A percentile compares a stretch with the other conserved stretches of the same genome.
Conservation (phyloP, 2,329 filamentous ascomycete species). For the Neofusicoccum umdonicola region DNA sequence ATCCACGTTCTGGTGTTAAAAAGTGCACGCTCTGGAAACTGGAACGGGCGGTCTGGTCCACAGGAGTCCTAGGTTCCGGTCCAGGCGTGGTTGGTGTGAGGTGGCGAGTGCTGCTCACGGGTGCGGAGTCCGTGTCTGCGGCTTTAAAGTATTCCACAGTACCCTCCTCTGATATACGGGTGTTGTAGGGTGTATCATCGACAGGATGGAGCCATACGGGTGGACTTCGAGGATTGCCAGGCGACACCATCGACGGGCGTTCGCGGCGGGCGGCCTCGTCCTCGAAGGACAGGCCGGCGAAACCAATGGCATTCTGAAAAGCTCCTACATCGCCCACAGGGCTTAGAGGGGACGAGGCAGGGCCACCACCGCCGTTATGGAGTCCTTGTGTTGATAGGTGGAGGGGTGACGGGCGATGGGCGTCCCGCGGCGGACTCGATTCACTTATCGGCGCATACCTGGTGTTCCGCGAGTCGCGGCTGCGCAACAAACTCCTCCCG, state of each 20-base stretch:
- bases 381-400: constrained; percentile 33
- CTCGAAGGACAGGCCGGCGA: constrained; percentile 47
- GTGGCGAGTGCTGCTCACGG: constrained; percentile 56
- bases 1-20: constrained; percentile 40
- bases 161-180: constrained; percentile 34
- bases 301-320: constrained; percentile 50
- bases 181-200: constrained; percentile 28
- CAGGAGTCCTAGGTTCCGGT: constrained; percentile 37
- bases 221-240: constrained; percentile 50
- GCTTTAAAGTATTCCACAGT: constrained; percentile 58
- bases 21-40: constrained; percentile 57
- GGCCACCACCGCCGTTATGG: constrained; percentile 21
- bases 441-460: constrained; percentile 55
- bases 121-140: constrained; percentile 58
- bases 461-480: constrained; percentile 39
- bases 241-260: constrained; percentile 14
- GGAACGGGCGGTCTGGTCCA: constrained; percentile 47
- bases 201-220: constrained; percentile 20
- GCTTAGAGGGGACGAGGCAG: constrained; percentile 41
- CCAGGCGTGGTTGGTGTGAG: constrained; percentile 56
- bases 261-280: constrained; percentile 34
- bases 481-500: constrained; percentile 48
- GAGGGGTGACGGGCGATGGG: constrained; percentile 33
- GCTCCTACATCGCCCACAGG: constrained; percentile 39
- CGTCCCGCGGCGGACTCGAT: constrained; percentile 41